A percentile compares a stretch with the other conserved stretches of the same genome.
Conservation (phyloP, 192 early-diverging fungal species). For the Coemansia sp. region DNA sequence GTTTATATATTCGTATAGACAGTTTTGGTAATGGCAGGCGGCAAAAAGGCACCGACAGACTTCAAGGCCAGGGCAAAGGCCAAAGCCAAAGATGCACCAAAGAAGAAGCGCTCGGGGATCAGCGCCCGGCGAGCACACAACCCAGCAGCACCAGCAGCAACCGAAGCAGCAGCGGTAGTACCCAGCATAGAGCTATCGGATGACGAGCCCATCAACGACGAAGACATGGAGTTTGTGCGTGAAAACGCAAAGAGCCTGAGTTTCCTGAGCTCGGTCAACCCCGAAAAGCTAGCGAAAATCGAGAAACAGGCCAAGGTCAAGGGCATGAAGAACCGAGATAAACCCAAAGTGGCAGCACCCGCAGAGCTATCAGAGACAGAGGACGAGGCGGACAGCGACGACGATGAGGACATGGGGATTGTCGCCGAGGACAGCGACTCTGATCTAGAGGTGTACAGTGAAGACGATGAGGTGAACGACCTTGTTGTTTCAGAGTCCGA, state of each 20-base stretch:
- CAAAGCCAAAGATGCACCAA: conserved; percentile 1
- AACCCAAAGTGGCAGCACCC: conserved; percentile 5
- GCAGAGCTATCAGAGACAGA: conserved; percentile 25
- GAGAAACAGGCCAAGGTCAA: conserved; percentile 38
- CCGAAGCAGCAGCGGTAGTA: neutral
- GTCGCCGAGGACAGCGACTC: conserved; percentile 19
- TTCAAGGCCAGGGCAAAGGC: conserved; percentile 19
- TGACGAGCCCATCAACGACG: conserved; percentile 41
- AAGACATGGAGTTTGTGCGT: conserved; percentile 49
- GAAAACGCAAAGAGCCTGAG: conserved; percentile 31
- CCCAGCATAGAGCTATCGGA: neutral
- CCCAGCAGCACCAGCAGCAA: conserved; percentile 9
- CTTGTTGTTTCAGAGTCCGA: conserved; percentile 12
- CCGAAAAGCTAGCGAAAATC: conserved; percentile 24
- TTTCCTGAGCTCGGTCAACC: conserved; percentile 38
- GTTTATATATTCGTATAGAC: neutral
- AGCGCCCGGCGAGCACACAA: neutral
- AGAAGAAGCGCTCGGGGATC: conserved; percentile 4
- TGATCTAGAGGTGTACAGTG: conserved; percentile 34
- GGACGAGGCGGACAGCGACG: conserved; percentile 10
- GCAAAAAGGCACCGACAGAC: conserved; percentile 9
- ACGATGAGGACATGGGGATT: conserved; percentile 7
- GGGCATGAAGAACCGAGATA: neutral
- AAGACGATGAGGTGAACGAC: conserved; percentile 10
- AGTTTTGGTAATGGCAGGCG: neutral